Base-by-base conservation (phyloP, 2,329 filamentous ascomycete species). In the Penicillium occitanis region DNA sequence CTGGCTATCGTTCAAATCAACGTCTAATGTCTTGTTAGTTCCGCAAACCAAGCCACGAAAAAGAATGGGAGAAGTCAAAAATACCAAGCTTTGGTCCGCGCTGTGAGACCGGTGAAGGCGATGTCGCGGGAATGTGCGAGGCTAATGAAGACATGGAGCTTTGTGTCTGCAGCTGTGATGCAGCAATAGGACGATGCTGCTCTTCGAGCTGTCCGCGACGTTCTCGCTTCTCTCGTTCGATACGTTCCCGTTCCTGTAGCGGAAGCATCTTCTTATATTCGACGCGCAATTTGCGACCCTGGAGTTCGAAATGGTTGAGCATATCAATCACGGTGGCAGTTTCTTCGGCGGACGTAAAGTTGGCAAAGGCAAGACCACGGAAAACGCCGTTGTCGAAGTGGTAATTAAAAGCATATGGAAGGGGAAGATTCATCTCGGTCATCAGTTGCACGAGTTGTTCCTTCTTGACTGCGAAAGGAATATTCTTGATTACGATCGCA, bases 181-280 rank as follows among this genome's bases (percentile, higher is more conserved):
- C 74, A 42, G 80, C 80, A 74, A 90, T 89, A 73, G 82, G 92
- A 75, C 93, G 89, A 79, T 99, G 95, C 79, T 99, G 95, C 79
- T 99, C 95, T 79, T 99, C 93, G 13, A 99, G 86, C 79, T 99
- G 95, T 59, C 95, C 95, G 62, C 95, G 89, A 72, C 95, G 91
- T 81, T 98, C 94, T 66, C 95, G 87, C 87, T 98, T 99, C 80
- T 98, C 95, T 5, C 95, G 87, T 79, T 99, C 95, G 71, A 99
- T 98, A 48, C 95, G 88, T 79, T 99, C 95, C 62, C 95, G 88
- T 79, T 98, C 95, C 37, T 93, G 92, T 70, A 96, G 87, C 0
- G 95, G 95, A 5, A 99, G 86, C 95, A 99, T 98, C 82, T 98
- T 98, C 85, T 99, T 99, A 83, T 98, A 99, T 79, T 99, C 95